Evolutionary conservation across 208 protist genomes (phyloP), one percentile per base, ranked within the genome.

Genomic region (Trypanosoma mega): DNA sequence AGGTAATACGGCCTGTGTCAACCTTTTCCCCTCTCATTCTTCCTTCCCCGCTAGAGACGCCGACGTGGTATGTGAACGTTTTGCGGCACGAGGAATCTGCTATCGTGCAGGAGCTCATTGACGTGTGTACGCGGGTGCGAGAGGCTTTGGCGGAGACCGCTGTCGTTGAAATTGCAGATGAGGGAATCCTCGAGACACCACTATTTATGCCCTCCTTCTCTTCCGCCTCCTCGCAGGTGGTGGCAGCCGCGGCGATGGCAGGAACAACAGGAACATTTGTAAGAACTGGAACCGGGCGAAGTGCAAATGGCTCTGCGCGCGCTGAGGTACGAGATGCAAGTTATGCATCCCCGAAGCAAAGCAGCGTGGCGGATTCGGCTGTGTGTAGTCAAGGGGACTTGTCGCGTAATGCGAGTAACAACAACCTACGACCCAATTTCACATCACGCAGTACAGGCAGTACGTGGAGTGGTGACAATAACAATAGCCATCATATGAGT

Each of bases 81-180:
- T 33, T 72, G 24, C 36, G 43, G 20, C 9, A 36, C 33, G 56
- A 72, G 33, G 65, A 72, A 31, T 24, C 39, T 24, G 18, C 1
- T 37, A 72, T 72, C 39, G 65, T 72, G 50, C 56, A 64, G 41
- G 29, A 72, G 27, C 39, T 72, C 34, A 41, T 11, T 4, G 43
- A 60, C 6, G 29, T 72, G 37, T 64, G 55, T 8, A 27, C 12
- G 2, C 56, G 30, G 0, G 57, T 72, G 27, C 65, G 56, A 31
- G 37, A 55, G 14, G 65, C 41, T 9, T 33, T 72, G 7, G 18
- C 27, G 3, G 24, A 53, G 2, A 30, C 1, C 14, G 0, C 43
- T 0, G 26, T 1, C 26, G 26, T 72, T 11, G 20, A 24, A n/a
- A 52, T 63, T 52, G 65, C 47, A 16, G 65, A 72, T 24, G 16